phyloP scores from a whole-genome alignment of 345 rosid species.

The Garcia nutans region DNA sequence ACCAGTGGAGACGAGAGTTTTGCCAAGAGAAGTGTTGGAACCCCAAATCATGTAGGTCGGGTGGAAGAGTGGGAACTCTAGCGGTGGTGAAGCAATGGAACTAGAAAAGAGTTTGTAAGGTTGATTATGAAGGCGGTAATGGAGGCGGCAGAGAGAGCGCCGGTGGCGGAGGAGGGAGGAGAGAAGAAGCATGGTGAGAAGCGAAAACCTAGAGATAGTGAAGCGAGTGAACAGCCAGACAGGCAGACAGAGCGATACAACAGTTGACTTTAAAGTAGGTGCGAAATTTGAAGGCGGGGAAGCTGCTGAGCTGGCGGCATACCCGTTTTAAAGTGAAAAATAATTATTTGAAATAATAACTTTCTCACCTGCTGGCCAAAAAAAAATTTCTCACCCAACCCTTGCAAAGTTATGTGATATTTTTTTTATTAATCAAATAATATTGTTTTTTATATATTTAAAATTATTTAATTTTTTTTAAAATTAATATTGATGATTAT shows the following conservation, averaged over 20 bases:
- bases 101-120: conserved; percentile 7
- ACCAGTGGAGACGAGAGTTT: conserved; percentile 94
- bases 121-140: not conserved
- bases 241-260: not conserved
- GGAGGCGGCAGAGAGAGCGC: not conserved
- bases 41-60: conserved; percentile 77
- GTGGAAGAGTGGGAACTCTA: conserved; percentile 50
- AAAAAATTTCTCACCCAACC: too few relatives aligned
- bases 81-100: conserved; percentile 8
- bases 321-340: too few relatives aligned
- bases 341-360: too few relatives aligned
- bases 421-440: too few relatives aligned
- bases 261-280: not conserved
- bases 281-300: conserved; percentile 3
- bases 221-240: not conserved
- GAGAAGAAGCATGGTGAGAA: conserved; percentile 3
- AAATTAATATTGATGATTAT: too few relatives aligned
- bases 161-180: not conserved
- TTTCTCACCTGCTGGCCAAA: too few relatives aligned
- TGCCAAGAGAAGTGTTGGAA: conserved; percentile 88
- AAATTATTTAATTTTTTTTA: too few relatives aligned
- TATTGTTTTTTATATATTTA: too few relatives aligned
- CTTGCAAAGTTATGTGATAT: too few relatives aligned
- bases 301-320: not conserved
- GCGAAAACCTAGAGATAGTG: not conserved